Evolutionary conservation across 176 grass and related monocot genomes (phyloP).

Genomic region (Eragrostis curvula): DNA sequence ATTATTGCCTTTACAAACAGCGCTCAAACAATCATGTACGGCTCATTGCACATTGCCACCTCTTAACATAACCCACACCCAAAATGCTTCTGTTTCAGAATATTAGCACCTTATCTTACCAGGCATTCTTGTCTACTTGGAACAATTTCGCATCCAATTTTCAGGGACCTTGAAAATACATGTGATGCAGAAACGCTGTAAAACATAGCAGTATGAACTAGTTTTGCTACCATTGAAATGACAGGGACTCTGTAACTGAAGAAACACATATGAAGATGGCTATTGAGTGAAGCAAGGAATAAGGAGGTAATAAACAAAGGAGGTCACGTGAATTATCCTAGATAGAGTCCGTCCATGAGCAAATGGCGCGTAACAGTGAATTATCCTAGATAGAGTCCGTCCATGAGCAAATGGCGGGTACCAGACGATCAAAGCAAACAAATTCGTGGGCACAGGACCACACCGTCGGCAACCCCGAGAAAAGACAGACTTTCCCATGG

Average conservation of each 20-base stretch:
- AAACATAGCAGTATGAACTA: background rate
- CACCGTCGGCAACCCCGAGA: constrained; percentile 8
- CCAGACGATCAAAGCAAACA: background rate
- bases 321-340: background rate
- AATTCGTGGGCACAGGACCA: background rate
- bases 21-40: constrained; percentile 10
- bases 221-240: background rate
- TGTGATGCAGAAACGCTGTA: background rate
- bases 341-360: background rate
- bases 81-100: background rate
- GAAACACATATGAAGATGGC: background rate
- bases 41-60: background rate
- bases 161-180: background rate
- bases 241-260: background rate
- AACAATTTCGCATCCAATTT: background rate
- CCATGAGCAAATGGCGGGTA: background rate
- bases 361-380: background rate
- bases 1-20: background rate
- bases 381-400: background rate
- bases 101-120: background rate
- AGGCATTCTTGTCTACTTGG: background rate
- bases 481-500: background rate
- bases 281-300: background rate
- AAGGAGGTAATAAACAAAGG: background rate
- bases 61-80: background rate